Evolutionary conservation across 2,329 filamentous ascomycete genomes (phyloP), one percentile per base, ranked within the genome.

Genomic region (Nemania sp.): DNA sequence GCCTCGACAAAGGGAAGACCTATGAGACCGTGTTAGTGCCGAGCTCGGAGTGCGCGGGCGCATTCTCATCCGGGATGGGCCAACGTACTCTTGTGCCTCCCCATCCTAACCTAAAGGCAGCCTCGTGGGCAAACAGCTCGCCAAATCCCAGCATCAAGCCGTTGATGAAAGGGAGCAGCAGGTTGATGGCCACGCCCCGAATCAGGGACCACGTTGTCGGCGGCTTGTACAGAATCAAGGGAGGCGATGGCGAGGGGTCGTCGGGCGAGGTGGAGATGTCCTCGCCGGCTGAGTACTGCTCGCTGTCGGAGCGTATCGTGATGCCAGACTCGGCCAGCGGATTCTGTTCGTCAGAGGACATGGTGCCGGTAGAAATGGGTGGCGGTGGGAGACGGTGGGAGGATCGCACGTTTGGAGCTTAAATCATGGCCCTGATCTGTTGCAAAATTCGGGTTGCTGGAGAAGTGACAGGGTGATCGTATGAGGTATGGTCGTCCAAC

Each of bases 91-190:
- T 96, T 56, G 94, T 97, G 49, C 88, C 88, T 60, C 89, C 86
- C 94, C 94, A 99, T 56, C 94, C 94, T 64, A 97, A 77, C 66
- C 93, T 80, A 69, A 93, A 99, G 1, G 94, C 94, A 45, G 90
- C 88, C 76, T 99, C 94, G 69, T 99, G 94, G 49, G 94, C 94
- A 72, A 99, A 93, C 46, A 99, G 76, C 76, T 99, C 94, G 63
- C 94, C 94, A 68, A 99, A 97, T 2, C 94, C 94, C 67, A 99
- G 76, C 94, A 99, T 99, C 79, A 99, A 83, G 41, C 94, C 94
- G 75, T 99, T 99, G 68, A 99, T 84, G 67, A 99, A 99, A 0
- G 94, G 94, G 17, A 99, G 75, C 1, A 99, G 67, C n/a, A 99
- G 78, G 71, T 99, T 99, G 75, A 99, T 99, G 5, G 92, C 91